phyloP scores from a whole-genome alignment of 2,329 filamentous ascomycete species.

The Pseudogymnoascus sp. region DNA sequence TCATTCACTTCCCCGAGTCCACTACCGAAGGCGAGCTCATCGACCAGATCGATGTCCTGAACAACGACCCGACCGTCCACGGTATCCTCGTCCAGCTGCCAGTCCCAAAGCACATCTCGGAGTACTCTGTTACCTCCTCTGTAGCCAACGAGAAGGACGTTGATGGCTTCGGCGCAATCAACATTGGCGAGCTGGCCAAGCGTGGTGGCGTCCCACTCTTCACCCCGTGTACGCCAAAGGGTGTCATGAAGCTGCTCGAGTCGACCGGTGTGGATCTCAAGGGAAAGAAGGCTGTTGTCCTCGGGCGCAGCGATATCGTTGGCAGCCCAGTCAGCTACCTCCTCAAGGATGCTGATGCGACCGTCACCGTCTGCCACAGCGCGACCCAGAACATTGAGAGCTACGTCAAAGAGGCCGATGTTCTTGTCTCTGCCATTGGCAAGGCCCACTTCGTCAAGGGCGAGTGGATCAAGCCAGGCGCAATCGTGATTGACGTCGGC shows the following conservation, averaged over 20 bases:
- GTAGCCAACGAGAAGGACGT: slow-evolving; percentile 95
- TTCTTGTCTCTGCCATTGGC: slow-evolving; percentile 88
- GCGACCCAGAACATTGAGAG: slow-evolving; percentile 66
- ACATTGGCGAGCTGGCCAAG: slow-evolving; percentile 96
- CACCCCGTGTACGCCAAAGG: slow-evolving; percentile 91
- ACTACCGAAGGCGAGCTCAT: slow-evolving; percentile 81
- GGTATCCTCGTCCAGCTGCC: slow-evolving; percentile 93
- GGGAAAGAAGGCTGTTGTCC: slow-evolving; percentile 89
- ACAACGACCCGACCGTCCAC: slow-evolving; percentile 78
- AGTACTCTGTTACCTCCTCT: slow-evolving; percentile 81
- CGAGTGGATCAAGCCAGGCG: slow-evolving; percentile 89
- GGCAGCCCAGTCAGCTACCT: slow-evolving; percentile 95
- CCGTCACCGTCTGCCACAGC: slow-evolving; percentile 93
- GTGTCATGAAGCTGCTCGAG: slow-evolving; percentile 85
- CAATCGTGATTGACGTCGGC: slow-evolving; percentile 94
- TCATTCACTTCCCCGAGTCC: slow-evolving; percentile 73
- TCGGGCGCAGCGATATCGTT: slow-evolving; percentile 94
- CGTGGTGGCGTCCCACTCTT: slow-evolving; percentile 83
- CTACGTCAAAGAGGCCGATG: slow-evolving; percentile 74
- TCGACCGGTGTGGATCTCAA: slow-evolving; percentile 74
- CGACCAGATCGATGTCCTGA: slow-evolving; percentile 69
- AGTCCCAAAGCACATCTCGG: slow-evolving; percentile 78
- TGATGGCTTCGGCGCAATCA: slow-evolving; percentile 86
- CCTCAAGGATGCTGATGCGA: slow-evolving; percentile 90
- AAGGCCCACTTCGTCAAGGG: slow-evolving; percentile 82